Conservation (phyloP, 164 flowering plant genomes). For the Magnolia changhungtana region DNA sequence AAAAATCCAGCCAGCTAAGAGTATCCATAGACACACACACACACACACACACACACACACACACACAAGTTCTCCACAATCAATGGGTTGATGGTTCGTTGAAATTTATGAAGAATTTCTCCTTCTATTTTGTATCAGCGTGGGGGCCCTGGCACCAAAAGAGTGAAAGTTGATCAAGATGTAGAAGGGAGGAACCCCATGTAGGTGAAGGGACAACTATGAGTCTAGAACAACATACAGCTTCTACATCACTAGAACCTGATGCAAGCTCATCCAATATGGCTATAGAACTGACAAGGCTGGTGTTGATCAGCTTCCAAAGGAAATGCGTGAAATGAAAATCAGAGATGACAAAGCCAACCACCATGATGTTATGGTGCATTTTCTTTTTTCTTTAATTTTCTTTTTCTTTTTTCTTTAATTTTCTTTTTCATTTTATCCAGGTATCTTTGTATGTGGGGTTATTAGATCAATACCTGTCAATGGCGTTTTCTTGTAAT, state of each 20-base stretch:
- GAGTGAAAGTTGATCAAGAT: conserved; percentile 65
- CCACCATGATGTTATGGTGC: conserved; percentile 54
- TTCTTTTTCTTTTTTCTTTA: neutral
- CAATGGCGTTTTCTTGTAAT: neutral
- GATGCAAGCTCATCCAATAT: conserved; percentile 46
- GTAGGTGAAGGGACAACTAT: conserved; percentile 25
- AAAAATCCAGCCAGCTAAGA: too few relatives aligned
- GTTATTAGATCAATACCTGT: neutral
- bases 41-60: too few relatives aligned
- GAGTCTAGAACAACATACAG: conserved; percentile 34
- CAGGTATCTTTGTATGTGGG: neutral
- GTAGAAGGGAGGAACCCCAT: conserved; percentile 30
- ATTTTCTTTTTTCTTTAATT: neutral
- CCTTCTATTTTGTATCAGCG: conserved; percentile 36
- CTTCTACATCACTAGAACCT: conserved; percentile 48
- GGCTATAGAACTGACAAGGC: conserved; percentile 31
- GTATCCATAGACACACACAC: too few relatives aligned
- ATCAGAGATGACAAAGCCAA: conserved; percentile 57
- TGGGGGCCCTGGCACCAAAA: conserved; percentile 57
- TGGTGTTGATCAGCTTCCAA: conserved; percentile 63
- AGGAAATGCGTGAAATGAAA: conserved; percentile 71
- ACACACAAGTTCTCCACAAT: too few relatives aligned
- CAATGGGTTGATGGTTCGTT: too few relatives aligned
- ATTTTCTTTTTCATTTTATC: too few relatives aligned
- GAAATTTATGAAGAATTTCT: neutral